Conservation (phyloP, 2,329 filamentous ascomycete genomes). For the Dactylellina cionopaga region DNA sequence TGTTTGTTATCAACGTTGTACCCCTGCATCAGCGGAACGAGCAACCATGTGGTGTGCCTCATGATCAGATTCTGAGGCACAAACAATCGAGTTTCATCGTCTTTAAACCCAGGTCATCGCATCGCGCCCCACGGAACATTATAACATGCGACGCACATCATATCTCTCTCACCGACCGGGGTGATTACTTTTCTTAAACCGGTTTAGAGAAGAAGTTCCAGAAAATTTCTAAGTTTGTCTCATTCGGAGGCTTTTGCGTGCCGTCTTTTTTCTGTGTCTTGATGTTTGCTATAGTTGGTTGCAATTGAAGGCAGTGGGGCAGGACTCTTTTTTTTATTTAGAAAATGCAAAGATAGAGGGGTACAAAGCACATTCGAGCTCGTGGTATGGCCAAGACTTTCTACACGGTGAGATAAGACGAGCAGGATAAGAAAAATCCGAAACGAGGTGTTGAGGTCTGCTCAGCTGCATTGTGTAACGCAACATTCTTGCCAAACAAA, state of each 20-base stretch:
- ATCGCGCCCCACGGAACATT: conserved; percentile 7
- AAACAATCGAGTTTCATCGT: conserved; percentile 27
- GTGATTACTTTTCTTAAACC: conserved; percentile 36
- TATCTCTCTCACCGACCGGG: conserved; percentile 21
- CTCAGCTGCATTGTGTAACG: conserved; percentile 47
- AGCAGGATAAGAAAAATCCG: conserved; percentile 24
- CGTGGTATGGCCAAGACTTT: neutral
- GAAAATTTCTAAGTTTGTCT: conserved; percentile 45
- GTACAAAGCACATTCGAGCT: conserved; percentile 7
- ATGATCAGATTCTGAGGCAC: too few relatives aligned
- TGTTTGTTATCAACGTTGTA: conserved; percentile 11
- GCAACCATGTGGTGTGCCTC: conserved; percentile 45
- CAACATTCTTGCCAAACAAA: neutral
- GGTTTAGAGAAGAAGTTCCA: conserved; percentile 27
- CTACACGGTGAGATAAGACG: conserved; percentile 28
- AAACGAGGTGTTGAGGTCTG: conserved; percentile 47
- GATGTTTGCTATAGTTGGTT: conserved; percentile 18
- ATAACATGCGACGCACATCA: conserved; percentile 13
- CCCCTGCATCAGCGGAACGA: conserved; percentile 37
- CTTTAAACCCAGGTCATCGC: conserved; percentile 10
- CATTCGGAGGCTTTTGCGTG: neutral
- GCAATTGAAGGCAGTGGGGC: neutral
- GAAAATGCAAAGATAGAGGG: neutral
- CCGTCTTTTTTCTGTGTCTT: conserved; percentile 6
- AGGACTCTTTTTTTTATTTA: neutral